These are phyloP conservation scores for Chlamydomonas sphaeroides DNA, from an alignment of 139 green algal genomes.

Conservation along the genomic window DNA sequence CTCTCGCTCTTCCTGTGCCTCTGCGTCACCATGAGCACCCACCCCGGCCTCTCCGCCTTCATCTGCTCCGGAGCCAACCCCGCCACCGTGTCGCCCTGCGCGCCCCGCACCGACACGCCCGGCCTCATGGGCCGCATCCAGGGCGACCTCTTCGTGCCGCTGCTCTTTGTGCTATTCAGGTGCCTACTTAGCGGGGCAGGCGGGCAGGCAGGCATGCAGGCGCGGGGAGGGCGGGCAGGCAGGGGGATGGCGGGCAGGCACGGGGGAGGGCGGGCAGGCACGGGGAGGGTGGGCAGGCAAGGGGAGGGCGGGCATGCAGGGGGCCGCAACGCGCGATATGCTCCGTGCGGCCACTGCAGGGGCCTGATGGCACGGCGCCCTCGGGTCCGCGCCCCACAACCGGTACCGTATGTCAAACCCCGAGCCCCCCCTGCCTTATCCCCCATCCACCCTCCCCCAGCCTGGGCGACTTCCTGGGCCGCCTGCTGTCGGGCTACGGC, in stretches of 20 bases:
- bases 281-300: too few species aligned
- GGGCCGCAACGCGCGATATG: too few species aligned
- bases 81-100: slow-evolving; percentile 47
- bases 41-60: slow-evolving; percentile 37
- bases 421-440: neutral
- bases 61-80: slow-evolving; percentile 42
- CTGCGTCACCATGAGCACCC: slow-evolving; percentile 46
- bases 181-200: neutral
- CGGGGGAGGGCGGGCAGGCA: too few species aligned
- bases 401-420: too few species aligned
- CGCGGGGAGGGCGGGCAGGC: too few species aligned
- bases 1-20: slow-evolving; percentile 51
- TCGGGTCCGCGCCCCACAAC: too few species aligned
- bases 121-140: slow-evolving; percentile 39
- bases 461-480: slow-evolving; percentile 55
- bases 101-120: neutral
- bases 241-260: too few species aligned
- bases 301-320: too few species aligned
- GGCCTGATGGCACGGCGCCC: too few species aligned
- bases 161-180: slow-evolving; percentile 52
- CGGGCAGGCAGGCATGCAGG: neutral
- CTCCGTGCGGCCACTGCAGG: too few species aligned
- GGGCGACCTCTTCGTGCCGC: slow-evolving; percentile 58
- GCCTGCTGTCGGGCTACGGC: slow-evolving; percentile 47
- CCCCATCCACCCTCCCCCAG: neutral